Base-by-base conservation (phyloP, 2,329 filamentous ascomycete species). In the Monosporascus cannonballus region DNA sequence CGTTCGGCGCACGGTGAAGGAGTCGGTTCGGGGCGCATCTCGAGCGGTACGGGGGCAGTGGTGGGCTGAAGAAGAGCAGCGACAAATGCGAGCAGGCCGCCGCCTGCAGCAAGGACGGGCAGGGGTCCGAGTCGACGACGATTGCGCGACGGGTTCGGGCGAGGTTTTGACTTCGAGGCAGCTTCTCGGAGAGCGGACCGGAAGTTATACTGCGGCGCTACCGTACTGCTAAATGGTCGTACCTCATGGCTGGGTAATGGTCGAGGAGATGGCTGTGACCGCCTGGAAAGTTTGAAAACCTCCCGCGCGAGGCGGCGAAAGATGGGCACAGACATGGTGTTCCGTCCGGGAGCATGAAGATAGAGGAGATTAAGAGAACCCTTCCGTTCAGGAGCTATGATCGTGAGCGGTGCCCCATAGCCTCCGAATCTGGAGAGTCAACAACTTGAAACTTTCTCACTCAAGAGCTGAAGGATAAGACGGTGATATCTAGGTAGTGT, bases 31-130 rank as follows among this genome's bases (percentile, higher is more conserved):
- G 47, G 20, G 8, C 56, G 48, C 15, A 50, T 18, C 25, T 61
- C 57, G 51, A 57, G 51, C 18, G 62, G 34, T 7, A 55, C 54
- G 47, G 56, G 48, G 25, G 58, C 24, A 42, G 39, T 53, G 14
- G 59, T n/a, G 14, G 64, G 60, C 46, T 64, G 65, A 38, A 64
- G 57, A 27, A 59, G 30, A 27, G 65, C 49, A 42, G 66, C 61
- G 22, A 65, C 44, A 11, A 62, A 48, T 5, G 63, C 59, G 11
- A 67, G 56, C 20, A 68, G 42, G 15, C 65, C 63, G 8, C 61
- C 59, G 20, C 64, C 61, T 7, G 65, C 61, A 37, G 61, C 65
- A n/a, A 67, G 55, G 3, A 61, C 18, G 14, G 59, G 58, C 15
- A 66, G 54, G 36, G 58, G 52, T 36, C 57, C 53, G 22, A 59